These are phyloP conservation scores for Herpotrichia juniperi DNA, from an alignment of 2,329 filamentous ascomycete genomes.

Conservation along the genomic window DNA sequence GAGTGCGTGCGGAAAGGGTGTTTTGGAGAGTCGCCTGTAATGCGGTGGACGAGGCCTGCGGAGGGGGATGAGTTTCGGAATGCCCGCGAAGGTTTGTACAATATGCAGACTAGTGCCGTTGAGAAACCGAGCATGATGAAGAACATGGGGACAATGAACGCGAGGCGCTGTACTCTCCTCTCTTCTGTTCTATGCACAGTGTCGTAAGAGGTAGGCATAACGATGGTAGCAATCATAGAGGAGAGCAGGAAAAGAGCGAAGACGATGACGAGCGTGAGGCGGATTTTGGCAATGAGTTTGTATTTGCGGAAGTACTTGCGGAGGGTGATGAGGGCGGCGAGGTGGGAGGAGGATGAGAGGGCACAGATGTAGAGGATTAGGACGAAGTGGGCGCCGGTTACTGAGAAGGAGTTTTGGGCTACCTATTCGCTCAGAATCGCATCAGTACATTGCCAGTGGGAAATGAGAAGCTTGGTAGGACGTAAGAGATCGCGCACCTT, in stretches of 20 bases:
- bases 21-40: constrained; percentile 13
- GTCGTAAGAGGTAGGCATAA: constrained; percentile 17
- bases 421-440: constrained; percentile 24
- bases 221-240: constrained; percentile 34
- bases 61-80: constrained; percentile 2
- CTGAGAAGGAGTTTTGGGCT: constrained; percentile 28
- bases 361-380: constrained; percentile 40
- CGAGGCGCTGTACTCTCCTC: constrained; percentile 22
- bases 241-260: constrained; percentile 34
- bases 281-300: constrained; percentile 33
- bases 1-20: constrained; percentile 4
- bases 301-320: constrained; percentile 38
- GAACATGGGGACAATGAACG: constrained; percentile 30
- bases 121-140: constrained; percentile 38
- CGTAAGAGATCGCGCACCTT: constrained; percentile 20
- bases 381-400: constrained; percentile 38
- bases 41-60: constrained; percentile 11
- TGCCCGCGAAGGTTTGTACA: constrained; percentile 23
- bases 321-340: constrained; percentile 38
- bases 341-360: constrained; percentile 36
- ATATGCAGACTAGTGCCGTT: constrained; percentile 33
- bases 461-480: neutral
- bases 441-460: neutral
- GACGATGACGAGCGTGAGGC: constrained; percentile 31
- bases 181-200: constrained; percentile 8